These are phyloP conservation scores for Zea mays DNA, from an alignment of 176 grass and related monocot species.

Conservation along the genomic window Zm-B73-REFERENCE-NAM-5.0 NC_050097.1:193790001-193790500, in stretches of 20 bases:
- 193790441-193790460: neutral
- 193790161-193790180: slow-evolving; percentile 38
- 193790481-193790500: neutral
- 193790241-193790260: neutral
- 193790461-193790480: neutral
- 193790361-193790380: neutral
- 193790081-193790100: slow-evolving; percentile 25
- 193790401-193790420: neutral
- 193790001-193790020: slow-evolving; percentile 50
- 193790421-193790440: neutral
- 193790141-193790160: slow-evolving; percentile 44
- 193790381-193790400: slow-evolving; percentile 20
- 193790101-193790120: slow-evolving; percentile 44
- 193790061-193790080: slow-evolving; percentile 51
- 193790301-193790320: slow-evolving; percentile 27
- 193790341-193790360: slow-evolving; percentile 2
- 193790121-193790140: slow-evolving; percentile 48
- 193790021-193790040: slow-evolving; percentile 23
- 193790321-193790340: slow-evolving; percentile 16
- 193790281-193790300: neutral
- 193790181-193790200: slow-evolving; percentile 29
- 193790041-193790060: slow-evolving; percentile 59
- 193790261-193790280: slow-evolving; percentile 9
- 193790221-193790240: slow-evolving; percentile 1
- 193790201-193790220: slow-evolving; percentile 6